Evolutionary conservation across 2,329 filamentous ascomycete genomes (phyloP).

Genomic region (Dactylonectria macrodidyma): DNA sequence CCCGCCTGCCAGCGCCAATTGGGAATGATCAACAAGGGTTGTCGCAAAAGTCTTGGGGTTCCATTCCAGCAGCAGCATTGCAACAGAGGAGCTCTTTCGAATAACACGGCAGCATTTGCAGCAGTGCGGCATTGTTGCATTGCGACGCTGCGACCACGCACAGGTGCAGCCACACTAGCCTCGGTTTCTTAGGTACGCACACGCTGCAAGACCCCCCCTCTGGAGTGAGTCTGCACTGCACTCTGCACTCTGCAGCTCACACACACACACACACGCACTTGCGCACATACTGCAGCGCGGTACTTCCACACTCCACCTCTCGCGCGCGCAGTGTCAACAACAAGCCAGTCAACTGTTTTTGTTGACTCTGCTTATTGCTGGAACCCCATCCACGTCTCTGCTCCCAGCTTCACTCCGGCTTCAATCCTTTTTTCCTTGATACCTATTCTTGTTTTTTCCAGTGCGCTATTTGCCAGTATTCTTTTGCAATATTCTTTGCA

Average conservation of each 20-base stretch:
- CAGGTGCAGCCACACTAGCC: not conserved
- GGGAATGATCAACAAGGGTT: constrained; percentile 46
- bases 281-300: constrained; percentile 35
- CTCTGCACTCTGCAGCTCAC: not conserved
- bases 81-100: constrained; percentile 23
- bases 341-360: constrained; percentile 23
- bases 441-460: constrained; percentile 24
- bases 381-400: not conserved
- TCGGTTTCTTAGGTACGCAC: not conserved
- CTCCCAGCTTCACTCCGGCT: not conserved
- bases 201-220: too few species aligned
- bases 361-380: not conserved
- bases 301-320: constrained; percentile 17
- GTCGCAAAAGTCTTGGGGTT: constrained; percentile 41
- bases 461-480: constrained; percentile 33
- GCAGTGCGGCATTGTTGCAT: constrained; percentile 36
- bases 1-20: constrained; percentile 28
- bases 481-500: constrained; percentile 31
- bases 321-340: constrained; percentile 39
- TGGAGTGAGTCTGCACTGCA: too few species aligned
- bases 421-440: not conserved
- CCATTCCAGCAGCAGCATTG: constrained; percentile 36
- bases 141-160: constrained; percentile 35
- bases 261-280: constrained; percentile 25
- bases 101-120: constrained; percentile 35